phyloP scores from a whole-genome alignment of 1,284 basidiomycete genomes.

The Papiliotrema flavescens region DNA sequence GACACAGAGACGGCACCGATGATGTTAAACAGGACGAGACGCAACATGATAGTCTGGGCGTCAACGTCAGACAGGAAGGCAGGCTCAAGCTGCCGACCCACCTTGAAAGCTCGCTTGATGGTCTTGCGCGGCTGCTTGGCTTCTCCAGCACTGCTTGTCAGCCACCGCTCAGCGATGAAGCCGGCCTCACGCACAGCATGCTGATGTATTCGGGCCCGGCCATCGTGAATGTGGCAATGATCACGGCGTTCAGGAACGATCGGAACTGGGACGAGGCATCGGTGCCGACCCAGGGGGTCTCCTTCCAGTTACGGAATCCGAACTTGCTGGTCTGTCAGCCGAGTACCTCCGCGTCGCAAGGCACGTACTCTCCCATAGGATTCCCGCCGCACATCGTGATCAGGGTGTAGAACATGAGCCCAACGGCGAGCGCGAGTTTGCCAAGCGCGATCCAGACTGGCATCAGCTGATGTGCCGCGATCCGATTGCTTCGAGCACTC shows the following conservation, averaged over 20 bases:
- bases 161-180: too few species aligned
- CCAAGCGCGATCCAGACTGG: conserved; percentile 36
- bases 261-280: conserved; percentile 6
- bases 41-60: conserved; percentile 20
- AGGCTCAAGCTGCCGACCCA: conserved; percentile 36
- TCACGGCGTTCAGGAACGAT: conserved; percentile 16
- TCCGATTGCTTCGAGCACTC: neutral
- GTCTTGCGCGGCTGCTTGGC: conserved; percentile 21
- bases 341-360: neutral
- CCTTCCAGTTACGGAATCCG: conserved; percentile 59
- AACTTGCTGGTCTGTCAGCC: conserved; percentile 32
- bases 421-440: conserved; percentile 33
- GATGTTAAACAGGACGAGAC: conserved; percentile 39
- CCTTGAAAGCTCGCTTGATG: conserved; percentile 35
- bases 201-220: conserved; percentile 25
- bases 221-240: conserved; percentile 26
- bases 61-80: too few species aligned
- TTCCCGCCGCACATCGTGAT: conserved; percentile 68
- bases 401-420: conserved; percentile 58
- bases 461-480: neutral
- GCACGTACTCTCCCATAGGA: conserved; percentile 43
- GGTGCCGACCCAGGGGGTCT: conserved; percentile 47
- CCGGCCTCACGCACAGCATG: neutral
- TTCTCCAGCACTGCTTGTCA: conserved; percentile 6
- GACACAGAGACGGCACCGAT: conserved; percentile 33